Conservation (phyloP, 257 asterid genomes). For the Hygrophila difformis region DNA sequence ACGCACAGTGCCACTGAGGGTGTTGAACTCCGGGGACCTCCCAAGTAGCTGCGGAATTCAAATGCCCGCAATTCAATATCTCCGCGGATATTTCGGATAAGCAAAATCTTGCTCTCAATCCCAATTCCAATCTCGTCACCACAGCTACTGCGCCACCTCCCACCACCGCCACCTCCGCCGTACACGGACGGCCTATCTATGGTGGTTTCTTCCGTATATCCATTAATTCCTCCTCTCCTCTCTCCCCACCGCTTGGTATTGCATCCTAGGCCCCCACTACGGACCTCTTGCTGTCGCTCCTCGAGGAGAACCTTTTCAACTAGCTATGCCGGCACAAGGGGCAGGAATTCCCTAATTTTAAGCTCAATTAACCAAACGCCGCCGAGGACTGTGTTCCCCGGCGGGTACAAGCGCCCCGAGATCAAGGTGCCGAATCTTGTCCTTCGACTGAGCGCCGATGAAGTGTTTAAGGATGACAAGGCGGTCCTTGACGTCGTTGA, state of each 20-base stretch:
- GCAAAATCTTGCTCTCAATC: slow-evolving; percentile 3
- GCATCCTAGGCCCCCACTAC: slow-evolving; percentile 23
- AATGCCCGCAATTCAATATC: slow-evolving; percentile 19
- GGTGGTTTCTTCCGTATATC: slow-evolving; percentile 31
- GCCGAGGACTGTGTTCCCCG: slow-evolving; percentile 69
- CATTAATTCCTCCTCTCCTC: slow-evolving; percentile 23
- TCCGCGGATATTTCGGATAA: slow-evolving; percentile 17
- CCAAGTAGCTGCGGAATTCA: no score
- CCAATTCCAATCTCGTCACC: slow-evolving; percentile 9
- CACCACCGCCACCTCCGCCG: slow-evolving; percentile 9
- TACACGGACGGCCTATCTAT: slow-evolving; percentile 22
- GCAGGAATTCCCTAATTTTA: slow-evolving; percentile 12
- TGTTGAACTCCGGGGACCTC: no score
- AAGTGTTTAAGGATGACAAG: slow-evolving; percentile 37
- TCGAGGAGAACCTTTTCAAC: slow-evolving; percentile 9
- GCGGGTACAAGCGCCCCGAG: slow-evolving; percentile 96
- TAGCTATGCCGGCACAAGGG: slow-evolving; percentile 15
- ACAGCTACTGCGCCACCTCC: slow-evolving; percentile 13
- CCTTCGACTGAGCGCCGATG: slow-evolving; percentile 51
- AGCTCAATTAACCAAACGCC: slow-evolving; percentile 35
- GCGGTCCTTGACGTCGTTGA: slow-evolving; percentile 46
- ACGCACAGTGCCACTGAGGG: no score
- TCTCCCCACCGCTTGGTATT: slow-evolving; percentile 20
- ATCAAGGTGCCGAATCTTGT: slow-evolving; percentile 65
- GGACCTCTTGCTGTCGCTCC: slow-evolving; percentile 11